phyloP scores from a whole-genome alignment of 345 rosid genomes.

The Brassica carinata region DNA sequence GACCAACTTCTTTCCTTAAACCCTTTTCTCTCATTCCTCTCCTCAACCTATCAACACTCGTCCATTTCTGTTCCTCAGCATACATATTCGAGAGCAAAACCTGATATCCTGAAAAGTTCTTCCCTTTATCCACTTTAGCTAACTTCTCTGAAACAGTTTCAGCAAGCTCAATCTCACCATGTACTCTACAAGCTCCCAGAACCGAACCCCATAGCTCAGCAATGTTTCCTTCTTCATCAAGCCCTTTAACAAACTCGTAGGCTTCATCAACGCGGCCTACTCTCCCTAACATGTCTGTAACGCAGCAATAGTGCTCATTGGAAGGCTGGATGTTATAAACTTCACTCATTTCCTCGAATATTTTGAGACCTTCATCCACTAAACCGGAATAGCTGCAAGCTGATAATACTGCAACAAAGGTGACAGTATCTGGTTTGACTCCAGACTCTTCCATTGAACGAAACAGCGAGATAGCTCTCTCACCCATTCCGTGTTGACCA shows the following conservation, averaged over 20 bases:
- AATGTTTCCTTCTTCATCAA: constrained; percentile 69
- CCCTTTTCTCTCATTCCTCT: constrained; percentile 76
- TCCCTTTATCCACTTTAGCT: constrained; percentile 48
- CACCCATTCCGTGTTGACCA: constrained; percentile 88
- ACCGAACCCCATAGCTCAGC: constrained; percentile 87
- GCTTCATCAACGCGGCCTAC: constrained; percentile 81
- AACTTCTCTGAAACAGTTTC: constrained; percentile 62
- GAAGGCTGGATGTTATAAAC: constrained; percentile 62
- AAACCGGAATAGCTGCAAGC: constrained; percentile 85
- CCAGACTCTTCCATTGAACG: constrained; percentile 55
- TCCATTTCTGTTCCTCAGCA: constrained; percentile 82
- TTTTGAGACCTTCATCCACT: constrained; percentile 74
- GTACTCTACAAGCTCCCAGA: constrained; percentile 78
- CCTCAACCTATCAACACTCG: constrained; percentile 64
- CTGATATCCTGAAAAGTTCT: constrained; percentile 57
- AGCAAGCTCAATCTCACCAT: constrained; percentile 63
- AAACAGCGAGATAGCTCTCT: constrained; percentile 77
- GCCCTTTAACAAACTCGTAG: constrained; percentile 62
- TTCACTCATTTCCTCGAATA: constrained; percentile 63
- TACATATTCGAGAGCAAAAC: constrained; percentile 88
- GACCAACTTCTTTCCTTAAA: constrained; percentile 69
- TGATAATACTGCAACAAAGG: constrained; percentile 77
- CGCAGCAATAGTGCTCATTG: constrained; percentile 75
- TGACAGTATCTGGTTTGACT: constrained; percentile 65
- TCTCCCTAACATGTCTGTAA: constrained; percentile 87